Base-by-base conservation (phyloP, 352 stramenopile genomes). In the Phytophthora pluvialis region DNA sequence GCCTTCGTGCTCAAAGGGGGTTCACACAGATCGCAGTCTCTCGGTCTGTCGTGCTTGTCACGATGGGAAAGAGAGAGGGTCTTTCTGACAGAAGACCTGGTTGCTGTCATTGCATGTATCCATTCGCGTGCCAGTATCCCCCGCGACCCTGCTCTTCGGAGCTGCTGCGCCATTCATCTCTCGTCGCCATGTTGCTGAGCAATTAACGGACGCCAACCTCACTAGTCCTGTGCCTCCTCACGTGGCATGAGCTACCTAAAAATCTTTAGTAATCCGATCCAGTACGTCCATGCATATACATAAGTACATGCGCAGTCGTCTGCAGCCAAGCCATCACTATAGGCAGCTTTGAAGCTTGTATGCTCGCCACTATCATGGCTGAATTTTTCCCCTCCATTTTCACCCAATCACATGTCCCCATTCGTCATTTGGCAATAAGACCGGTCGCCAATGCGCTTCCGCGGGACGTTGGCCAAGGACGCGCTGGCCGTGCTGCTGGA, bases 251-350 rank as follows among this genome's bases (percentile, higher is more conserved):
- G 28, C 63, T 48, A 65, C 54, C 46, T 50, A 53, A 55, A 28
- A 75, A 82, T 89, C 83, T 92, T 92, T 92, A 92, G 83, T 92
- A 92, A 92, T 87, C 83, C 56, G 83, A 92, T 92, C 73, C 83
- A 89, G 83, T 82, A 66, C 18, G n/a, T 46, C 4, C 43, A 49
- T 33, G 25, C n/a, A 40, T 40, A 40, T 40, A 11, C 35, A 40
- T 40, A 35, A 35, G 31, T 35, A 35, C 31, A 35, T 21, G 2
- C 21, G 31, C 10, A 35, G 7, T 11, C 31, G 10, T 3, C 6
- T 35, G 3, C 10, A 35, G 31, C 31, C 31, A 35, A 21, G 21
- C 21, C 21, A 21, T 21, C 21, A 21, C 21, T 21, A 21, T 21
- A n/a, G 21, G 21, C 21, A 21, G 21, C 21, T 21, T 21, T 21